Percentiles rank a stretch among this genome's conserved stretches.
These are phyloP conservation scores for Aspergillus nanangensis DNA, from an alignment of 495 filamentous ascomycete species.

Conservation along the genomic window DNA sequence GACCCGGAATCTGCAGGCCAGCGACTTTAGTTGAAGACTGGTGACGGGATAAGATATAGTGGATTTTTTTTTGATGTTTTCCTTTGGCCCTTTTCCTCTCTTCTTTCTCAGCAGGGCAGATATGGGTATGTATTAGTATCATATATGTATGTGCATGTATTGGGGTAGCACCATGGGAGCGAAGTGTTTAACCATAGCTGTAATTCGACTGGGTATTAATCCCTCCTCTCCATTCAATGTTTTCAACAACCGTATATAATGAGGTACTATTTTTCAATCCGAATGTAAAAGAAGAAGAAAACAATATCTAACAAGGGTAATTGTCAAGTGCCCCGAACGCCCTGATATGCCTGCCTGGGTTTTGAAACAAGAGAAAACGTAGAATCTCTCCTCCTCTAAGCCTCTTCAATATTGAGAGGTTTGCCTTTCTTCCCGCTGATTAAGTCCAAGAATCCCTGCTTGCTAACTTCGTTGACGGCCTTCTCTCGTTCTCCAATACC, in stretches of 20 bases:
- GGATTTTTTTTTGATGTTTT: too few species aligned
- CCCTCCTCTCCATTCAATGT: constrained; percentile 19
- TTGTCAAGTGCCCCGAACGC: constrained; percentile 24
- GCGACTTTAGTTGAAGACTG: constrained; percentile 68
- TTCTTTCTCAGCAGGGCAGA: not conserved
- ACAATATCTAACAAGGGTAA: constrained; percentile 15
- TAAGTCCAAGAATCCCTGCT: constrained; percentile 90
- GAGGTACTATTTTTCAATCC: constrained; percentile 19
- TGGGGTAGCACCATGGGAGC: not conserved
- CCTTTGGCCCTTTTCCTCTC: not conserved
- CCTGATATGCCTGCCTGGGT: constrained; percentile 28
- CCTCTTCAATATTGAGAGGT: constrained; percentile 45
- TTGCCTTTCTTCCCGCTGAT: constrained; percentile 60
- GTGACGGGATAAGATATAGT: too few species aligned
- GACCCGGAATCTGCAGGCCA: constrained; percentile 94
- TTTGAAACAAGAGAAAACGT: constrained; percentile 17
- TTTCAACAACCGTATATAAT: constrained; percentile 10
- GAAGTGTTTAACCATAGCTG: not conserved
- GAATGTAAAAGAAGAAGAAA: constrained; percentile 12
- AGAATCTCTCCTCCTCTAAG: constrained; percentile 21
- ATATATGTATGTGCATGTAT: not conserved
- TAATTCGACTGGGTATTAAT: constrained; percentile 17
- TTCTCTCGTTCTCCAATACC: constrained; percentile 72
- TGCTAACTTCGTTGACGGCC: constrained; percentile 88
- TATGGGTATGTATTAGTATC: not conserved